Base-by-base conservation (phyloP, 2,329 filamentous ascomycete genomes). In the Zasmidium cellare region DNA sequence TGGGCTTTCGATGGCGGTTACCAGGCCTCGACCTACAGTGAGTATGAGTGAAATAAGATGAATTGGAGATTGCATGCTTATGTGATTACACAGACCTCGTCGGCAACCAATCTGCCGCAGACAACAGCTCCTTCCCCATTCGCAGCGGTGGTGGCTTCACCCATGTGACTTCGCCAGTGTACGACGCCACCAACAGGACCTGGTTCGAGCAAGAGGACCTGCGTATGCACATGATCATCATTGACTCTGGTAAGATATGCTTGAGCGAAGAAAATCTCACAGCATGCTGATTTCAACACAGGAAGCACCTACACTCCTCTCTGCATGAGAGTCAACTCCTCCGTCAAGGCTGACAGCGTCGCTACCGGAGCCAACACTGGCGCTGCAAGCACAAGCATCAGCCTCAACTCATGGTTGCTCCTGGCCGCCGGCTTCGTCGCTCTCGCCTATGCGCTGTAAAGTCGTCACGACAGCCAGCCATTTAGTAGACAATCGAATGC, bases 171-270 rank as follows among this genome's bases (percentile, higher is more conserved):
- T 46, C 51, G n/a, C 38, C 25, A 6, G 22, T 38, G 6, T 53
- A 53, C 24, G 46, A 53, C 16, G 41, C 38, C 18, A 22, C 18
- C 38, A 46, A 53, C 24, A 23, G 25, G 24, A 53, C 22, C 3
- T 53, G 46, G 12, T 19, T 53, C 24, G n/a, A 53, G 16, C 51
- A 53, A 18, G 51, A 53, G 41, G 12, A 18, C 3, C 11, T 22
- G 5, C 45, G 51, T 18, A 18, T 53, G 12, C 51, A 53, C 22
- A 53, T 53, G 51, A 44, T 53, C 20, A 44, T 53, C 12, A 53
- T 53, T n/a, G 51, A 53, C n/a, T 53, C 51, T 47, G 51, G 51
- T 53, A 31, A 46, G 51, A 20, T 24, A 20, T n/a, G 28, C 12
- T 12, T 44, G 22, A 14, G n/a, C 14, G 6, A 22, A 11, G 18